Conservation (phyloP, 345 rosid genomes). For the Ailanthus altissimus region DNA sequence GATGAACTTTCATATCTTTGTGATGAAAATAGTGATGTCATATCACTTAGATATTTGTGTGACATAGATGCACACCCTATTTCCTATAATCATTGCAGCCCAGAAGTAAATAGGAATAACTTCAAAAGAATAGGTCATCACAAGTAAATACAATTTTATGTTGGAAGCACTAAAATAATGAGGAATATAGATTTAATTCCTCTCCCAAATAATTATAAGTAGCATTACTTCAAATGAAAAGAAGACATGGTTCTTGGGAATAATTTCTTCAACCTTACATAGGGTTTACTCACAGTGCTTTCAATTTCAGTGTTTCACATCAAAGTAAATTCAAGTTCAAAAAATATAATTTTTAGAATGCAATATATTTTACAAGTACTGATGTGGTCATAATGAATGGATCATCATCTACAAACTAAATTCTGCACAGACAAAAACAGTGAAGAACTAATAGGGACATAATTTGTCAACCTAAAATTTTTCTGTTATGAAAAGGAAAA, state of each 20-base stretch:
- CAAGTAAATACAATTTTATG: not conserved
- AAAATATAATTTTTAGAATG: not conserved
- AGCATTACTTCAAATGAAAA: not conserved
- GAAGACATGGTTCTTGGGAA: not conserved
- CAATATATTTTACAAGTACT: not conserved
- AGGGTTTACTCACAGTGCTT: not conserved
- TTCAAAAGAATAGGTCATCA: not conserved
- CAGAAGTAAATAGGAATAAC: slow-evolving; percentile 4
- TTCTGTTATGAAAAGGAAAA: not conserved
- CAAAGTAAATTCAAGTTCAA: not conserved
- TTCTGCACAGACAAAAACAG: not conserved
- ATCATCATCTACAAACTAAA: not conserved
- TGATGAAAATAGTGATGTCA: slow-evolving; percentile 10
- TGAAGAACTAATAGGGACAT: not conserved
- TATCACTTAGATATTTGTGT: not conserved
- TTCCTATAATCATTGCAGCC: not conserved
- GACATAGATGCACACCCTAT: not conserved
- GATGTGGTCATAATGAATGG: not conserved
- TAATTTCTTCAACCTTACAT: not conserved
- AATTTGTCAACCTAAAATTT: not conserved
- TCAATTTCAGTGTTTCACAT: not conserved
- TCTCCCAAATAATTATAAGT: not conserved
- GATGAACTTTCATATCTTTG: slow-evolving; percentile 9
- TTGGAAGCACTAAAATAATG: not conserved
- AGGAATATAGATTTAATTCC: not conserved